Conservation (phyloP, 164 flowering plant genomes). For the Protea cynaroides region DNA sequence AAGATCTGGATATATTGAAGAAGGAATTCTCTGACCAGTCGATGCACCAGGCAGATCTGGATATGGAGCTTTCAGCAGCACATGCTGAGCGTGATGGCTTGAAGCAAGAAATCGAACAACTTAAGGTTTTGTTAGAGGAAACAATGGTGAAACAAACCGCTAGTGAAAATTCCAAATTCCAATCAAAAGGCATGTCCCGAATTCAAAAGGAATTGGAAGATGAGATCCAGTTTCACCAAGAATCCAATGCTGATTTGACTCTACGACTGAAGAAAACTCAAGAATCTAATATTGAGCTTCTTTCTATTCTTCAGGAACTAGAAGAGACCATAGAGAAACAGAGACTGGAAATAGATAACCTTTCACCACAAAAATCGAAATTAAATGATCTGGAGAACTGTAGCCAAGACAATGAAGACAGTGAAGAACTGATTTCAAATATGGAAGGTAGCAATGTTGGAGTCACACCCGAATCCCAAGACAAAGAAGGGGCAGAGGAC, state of each 20-base stretch:
- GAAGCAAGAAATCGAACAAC: conserved; percentile 49
- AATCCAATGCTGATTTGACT: conserved; percentile 50
- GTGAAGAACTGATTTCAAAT: not conserved
- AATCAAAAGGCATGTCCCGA: conserved; percentile 18
- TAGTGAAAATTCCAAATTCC: conserved; percentile 22
- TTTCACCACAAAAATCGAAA: conserved; percentile 32
- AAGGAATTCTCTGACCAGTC: conserved; percentile 57
- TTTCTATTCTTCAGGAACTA: conserved; percentile 75
- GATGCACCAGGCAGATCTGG: conserved; percentile 37
- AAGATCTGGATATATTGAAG: conserved; percentile 55
- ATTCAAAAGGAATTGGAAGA: conserved; percentile 48
- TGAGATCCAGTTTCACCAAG: conserved; percentile 54
- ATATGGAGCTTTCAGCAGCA: conserved; percentile 63
- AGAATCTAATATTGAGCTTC: conserved; percentile 83
- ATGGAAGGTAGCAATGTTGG: too few species aligned
- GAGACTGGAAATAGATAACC: conserved; percentile 51
- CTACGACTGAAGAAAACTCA: conserved; percentile 63
- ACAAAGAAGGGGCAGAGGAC: conserved; percentile 16
- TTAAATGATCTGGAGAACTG: conserved; percentile 17
- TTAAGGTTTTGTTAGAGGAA: conserved; percentile 37
- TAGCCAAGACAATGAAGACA: conserved; percentile 12
- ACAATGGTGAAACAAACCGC: conserved; percentile 23
- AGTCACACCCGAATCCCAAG: not conserved
- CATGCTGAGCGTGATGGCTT: conserved; percentile 50
- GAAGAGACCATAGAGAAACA: conserved; percentile 73